Conservation (phyloP, 2,329 filamentous ascomycete genomes). For the Diaporthe australafricana region DNA sequence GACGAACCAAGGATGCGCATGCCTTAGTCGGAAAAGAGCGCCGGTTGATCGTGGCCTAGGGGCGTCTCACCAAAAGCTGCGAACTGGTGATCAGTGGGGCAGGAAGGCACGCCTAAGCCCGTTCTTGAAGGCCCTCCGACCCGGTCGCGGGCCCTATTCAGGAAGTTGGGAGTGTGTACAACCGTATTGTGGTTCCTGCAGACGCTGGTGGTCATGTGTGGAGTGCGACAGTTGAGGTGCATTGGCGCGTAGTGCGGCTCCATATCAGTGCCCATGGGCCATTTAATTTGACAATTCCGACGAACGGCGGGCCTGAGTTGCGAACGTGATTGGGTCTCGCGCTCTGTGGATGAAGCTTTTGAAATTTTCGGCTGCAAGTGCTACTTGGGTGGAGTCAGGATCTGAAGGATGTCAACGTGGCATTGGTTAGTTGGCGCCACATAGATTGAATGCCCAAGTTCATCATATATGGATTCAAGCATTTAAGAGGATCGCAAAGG, state of each 20-base stretch:
- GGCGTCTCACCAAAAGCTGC: constrained; percentile 7
- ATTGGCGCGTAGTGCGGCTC: constrained; percentile 17
- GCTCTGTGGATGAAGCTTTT: constrained; percentile 14
- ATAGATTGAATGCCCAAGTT: constrained; percentile 6
- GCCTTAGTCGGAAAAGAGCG: constrained; percentile 3
- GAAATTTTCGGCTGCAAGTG: constrained; percentile 10
- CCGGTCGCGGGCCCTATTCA: background rate
- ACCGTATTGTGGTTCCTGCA: constrained; percentile 21
- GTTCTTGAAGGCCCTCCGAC: background rate
- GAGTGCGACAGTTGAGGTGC: background rate
- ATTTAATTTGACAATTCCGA: constrained; percentile 27
- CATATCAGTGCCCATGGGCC: background rate
- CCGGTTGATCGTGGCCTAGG: background rate
- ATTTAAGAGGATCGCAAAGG: constrained; percentile 28
- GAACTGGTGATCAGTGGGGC: constrained; percentile 12
- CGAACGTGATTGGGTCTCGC: constrained; percentile 14
- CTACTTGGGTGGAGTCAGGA: constrained; percentile 15
- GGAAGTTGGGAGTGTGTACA: background rate
- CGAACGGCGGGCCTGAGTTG: background rate
- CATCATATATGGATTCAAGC: constrained; percentile 12
- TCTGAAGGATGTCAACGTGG: constrained; percentile 23
- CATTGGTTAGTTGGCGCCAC: constrained; percentile 16
- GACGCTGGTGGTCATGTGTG: constrained; percentile 17
- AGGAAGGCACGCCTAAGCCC: background rate
- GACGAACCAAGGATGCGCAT: background rate